These are phyloP conservation scores for Monosporascus sp. DNA, from an alignment of 2,329 filamentous ascomycete species.

Conservation along the genomic window DNA sequence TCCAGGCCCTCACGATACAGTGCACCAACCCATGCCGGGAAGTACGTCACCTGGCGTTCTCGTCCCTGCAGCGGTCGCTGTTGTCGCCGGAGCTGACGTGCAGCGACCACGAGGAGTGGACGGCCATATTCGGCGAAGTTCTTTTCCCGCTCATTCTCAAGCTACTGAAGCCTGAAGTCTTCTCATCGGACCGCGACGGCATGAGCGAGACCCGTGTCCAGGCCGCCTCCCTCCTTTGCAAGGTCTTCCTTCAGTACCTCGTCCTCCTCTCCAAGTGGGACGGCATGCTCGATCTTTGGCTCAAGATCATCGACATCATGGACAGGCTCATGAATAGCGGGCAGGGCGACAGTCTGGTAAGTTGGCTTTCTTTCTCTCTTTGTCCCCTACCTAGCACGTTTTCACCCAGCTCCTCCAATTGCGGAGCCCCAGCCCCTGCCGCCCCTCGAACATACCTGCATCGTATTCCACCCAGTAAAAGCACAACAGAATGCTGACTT, in stretches of 20 bases:
- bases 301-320: conserved; percentile 88
- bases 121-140: conserved; percentile 88
- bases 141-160: conserved; percentile 85
- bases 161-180: conserved; percentile 89
- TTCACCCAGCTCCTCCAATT: no score
- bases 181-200: conserved; percentile 80
- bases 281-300: conserved; percentile 86
- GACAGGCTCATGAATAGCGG: conserved; percentile 95
- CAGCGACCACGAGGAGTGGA: conserved; percentile 87
- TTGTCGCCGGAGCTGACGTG: conserved; percentile 79
- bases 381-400: background rate
- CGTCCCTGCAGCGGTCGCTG: conserved; percentile 77
- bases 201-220: conserved; percentile 96
- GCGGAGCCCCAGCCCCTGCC: no score
- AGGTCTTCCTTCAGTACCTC: conserved; percentile 92
- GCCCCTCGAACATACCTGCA: no score
- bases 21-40: conserved; percentile 93
- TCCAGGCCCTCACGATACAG: conserved; percentile 80
- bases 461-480: no score
- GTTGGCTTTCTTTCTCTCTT: conserved; percentile 31
- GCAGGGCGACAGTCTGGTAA: conserved; percentile 80
- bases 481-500: no score
- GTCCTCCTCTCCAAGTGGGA: conserved; percentile 80
- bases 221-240: conserved; percentile 84
- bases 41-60: conserved; percentile 83